These are phyloP conservation scores for Nemania sp. DNA, from an alignment of 2,329 filamentous ascomycete species.

Conservation along the genomic window DNA sequence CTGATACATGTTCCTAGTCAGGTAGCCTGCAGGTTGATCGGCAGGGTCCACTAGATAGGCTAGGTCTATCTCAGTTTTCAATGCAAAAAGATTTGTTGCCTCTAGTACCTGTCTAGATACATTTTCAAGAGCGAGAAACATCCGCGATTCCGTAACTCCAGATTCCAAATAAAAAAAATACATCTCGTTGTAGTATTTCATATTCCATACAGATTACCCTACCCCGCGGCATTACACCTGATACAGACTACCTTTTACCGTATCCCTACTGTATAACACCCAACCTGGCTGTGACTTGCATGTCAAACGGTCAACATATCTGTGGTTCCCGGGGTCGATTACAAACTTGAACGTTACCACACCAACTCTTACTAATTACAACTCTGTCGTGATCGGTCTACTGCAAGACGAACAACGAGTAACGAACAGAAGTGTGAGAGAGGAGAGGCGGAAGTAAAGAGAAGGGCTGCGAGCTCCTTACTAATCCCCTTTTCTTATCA, in stretches of 20 bases:
- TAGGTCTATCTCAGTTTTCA: neutral
- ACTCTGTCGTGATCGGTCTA: constrained; percentile 25
- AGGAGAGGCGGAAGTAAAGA: neutral
- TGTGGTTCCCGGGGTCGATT: neutral
- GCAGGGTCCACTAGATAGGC: constrained; percentile 16
- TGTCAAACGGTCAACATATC: constrained; percentile 6
- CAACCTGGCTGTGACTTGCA: constrained; percentile 9
- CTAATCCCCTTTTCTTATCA: constrained; percentile 30
- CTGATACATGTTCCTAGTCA: neutral
- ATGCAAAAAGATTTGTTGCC: constrained; percentile 8
- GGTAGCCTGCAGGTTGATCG: constrained; percentile 5
- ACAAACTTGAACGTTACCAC: neutral
- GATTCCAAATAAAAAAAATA: constrained; percentile 31
- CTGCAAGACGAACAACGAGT: constrained; percentile 16
- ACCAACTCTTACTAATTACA: neutral
- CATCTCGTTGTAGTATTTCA: neutral
- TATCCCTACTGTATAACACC: neutral
- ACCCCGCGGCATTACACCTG: neutral
- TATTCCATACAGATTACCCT: constrained; percentile 6
- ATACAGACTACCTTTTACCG: neutral
- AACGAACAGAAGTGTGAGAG: neutral
- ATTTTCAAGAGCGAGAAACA: neutral
- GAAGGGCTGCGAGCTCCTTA: constrained; percentile 9
- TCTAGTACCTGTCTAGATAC: neutral
- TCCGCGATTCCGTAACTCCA: constrained; percentile 2